Evolutionary conservation across 148 eudicot species (phyloP).

Genomic region (Cornus controversa): DNA sequence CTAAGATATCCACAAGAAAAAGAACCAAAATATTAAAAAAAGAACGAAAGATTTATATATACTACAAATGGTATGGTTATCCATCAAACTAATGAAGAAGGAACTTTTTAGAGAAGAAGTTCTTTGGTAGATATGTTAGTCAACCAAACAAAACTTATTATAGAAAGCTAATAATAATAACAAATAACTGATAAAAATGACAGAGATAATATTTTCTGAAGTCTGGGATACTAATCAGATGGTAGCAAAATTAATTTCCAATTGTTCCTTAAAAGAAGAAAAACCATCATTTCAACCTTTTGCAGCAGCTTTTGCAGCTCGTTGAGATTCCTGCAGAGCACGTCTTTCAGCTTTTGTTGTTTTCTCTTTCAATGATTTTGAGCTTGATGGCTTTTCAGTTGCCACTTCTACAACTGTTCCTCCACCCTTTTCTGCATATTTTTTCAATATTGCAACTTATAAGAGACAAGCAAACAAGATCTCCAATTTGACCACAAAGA

Average conservation of each 20-base stretch:
- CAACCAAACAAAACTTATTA: too few relatives aligned
- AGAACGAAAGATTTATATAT: not conserved
- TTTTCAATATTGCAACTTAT: not conserved
- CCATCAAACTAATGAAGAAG: not conserved
- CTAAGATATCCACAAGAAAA: not conserved
- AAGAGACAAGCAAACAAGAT: not conserved
- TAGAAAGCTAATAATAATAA: not conserved
- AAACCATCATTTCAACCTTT: conserved; percentile 40
- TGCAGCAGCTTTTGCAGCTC: conserved; percentile 80
- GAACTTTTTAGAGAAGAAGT: not conserved
- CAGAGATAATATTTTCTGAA: not conserved
- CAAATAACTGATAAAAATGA: too few relatives aligned
- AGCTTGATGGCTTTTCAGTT: conserved; percentile 28
- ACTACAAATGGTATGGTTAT: not conserved
- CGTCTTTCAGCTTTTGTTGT: conserved; percentile 90
- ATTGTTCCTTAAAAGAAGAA: not conserved
- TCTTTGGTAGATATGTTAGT: too few relatives aligned
- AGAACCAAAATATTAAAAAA: not conserved
- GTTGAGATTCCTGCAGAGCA: conserved; percentile 85
- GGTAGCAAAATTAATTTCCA: not conserved
- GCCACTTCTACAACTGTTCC: conserved; percentile 20
- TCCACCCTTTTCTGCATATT: conserved; percentile 42
- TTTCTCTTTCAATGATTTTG: conserved; percentile 66
- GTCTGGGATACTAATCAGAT: too few relatives aligned
- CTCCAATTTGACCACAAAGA: not conserved